A percentile compares a stretch with the other conserved stretches of the same genome.
phyloP scores from a whole-genome alignment of 768 basidiomycete species.

The Trametes villosa region DNA sequence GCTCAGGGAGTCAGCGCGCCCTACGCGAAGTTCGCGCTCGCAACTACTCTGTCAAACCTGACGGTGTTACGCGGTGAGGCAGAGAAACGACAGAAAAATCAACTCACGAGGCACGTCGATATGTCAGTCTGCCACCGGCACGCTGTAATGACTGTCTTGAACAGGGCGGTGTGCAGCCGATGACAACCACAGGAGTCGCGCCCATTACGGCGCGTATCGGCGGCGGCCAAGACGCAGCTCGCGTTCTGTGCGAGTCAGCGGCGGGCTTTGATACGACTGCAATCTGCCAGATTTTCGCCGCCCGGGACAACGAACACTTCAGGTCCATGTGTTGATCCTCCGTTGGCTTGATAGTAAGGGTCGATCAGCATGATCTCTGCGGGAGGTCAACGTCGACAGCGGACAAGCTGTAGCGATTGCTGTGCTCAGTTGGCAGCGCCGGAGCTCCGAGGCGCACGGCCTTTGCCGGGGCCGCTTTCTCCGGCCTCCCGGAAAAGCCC shows the following conservation, averaged over 20 bases:
- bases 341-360: not conserved
- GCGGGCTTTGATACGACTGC: not conserved
- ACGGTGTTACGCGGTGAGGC: not conserved
- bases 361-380: conserved; percentile 1
- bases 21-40: not conserved
- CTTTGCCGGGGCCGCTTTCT: not conserved
- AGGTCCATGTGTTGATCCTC: not conserved
- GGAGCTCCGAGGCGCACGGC: not conserved
- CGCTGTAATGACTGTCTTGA: conserved; percentile 2
- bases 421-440: not conserved
- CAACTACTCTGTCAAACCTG: conserved; percentile 11
- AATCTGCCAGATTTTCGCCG: not conserved
- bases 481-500: not conserved
- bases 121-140: not conserved
- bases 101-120: conserved; percentile 7
- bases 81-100: not conserved
- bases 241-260: too few species aligned
- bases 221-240: too few species aligned
- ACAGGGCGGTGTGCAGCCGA: not conserved
- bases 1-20: not conserved
- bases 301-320: too few species aligned
- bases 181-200: too few species aligned
- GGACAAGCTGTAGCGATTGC: not conserved
- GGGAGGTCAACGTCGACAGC: not conserved
- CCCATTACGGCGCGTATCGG: too few species aligned